Conservation (phyloP, 345 rosid genomes). For the Bruguiera parviflora region DNA sequence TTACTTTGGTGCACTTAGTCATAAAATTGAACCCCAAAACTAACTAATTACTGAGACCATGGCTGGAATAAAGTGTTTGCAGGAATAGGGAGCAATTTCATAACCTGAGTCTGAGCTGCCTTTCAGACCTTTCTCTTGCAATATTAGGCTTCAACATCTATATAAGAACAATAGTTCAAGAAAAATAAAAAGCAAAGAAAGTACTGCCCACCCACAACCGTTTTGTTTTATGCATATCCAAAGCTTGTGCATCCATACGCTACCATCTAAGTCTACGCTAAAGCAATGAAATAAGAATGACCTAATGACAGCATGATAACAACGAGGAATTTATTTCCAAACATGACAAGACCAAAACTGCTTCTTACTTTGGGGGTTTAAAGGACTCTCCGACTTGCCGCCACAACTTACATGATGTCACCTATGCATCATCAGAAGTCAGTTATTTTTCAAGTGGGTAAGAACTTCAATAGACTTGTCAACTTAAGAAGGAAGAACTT, state of each 20-base stretch:
- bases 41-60: neutral
- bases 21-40: too few relatives aligned
- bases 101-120: neutral
- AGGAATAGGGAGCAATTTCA: neutral
- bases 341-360: neutral
- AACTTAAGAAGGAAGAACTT: neutral
- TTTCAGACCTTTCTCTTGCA: neutral
- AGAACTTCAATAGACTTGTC: neutral
- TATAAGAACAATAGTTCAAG: neutral
- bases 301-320: too few relatives aligned
- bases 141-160: neutral
- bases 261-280: too few relatives aligned
- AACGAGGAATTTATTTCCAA: too few relatives aligned
- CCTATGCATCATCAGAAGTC: slow-evolving; percentile 1
- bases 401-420: slow-evolving; percentile 52
- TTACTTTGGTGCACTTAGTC: too few relatives aligned
- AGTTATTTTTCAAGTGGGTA: neutral
- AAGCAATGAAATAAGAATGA: too few relatives aligned
- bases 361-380: slow-evolving; percentile 71
- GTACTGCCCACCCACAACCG: too few relatives aligned
- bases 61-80: neutral
- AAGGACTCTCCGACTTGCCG: slow-evolving; percentile 82
- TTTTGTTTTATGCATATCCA: too few relatives aligned
- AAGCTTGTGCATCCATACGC: too few relatives aligned
- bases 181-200: too few relatives aligned